Evolutionary conservation across 83 land plant species (phyloP).

Genomic region (Isoetes engelmannii): DNA sequence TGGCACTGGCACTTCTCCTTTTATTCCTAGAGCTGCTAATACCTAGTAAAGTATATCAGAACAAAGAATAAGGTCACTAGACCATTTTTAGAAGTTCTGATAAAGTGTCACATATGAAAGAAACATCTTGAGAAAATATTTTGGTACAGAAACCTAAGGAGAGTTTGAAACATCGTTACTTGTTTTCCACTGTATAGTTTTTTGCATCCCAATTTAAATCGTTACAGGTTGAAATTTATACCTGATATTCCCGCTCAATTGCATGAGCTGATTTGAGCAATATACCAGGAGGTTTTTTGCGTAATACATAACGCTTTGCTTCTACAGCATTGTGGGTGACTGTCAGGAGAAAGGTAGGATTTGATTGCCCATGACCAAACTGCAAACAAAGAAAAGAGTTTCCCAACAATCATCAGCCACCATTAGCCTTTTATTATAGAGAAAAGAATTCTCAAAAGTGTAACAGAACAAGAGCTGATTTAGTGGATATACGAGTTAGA

Average conservation of each 20-base stretch:
- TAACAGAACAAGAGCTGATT: neutral
- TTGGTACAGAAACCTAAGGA: neutral
- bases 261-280: constrained; percentile 89
- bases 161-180: neutral
- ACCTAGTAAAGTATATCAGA: constrained; percentile 39
- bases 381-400: constrained; percentile 22
- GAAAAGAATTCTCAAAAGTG: constrained; percentile 2
- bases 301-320: constrained; percentile 62
- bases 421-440: neutral
- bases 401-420: constrained; percentile 3
- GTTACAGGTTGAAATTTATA: constrained; percentile 2
- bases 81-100: neutral
- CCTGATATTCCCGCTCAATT: constrained; percentile 91
- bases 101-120: neutral
- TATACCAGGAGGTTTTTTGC: constrained; percentile 90
- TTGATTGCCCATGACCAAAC: constrained; percentile 99
- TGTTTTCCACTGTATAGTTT: too few relatives aligned
- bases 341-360: constrained; percentile 76
- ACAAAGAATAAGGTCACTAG: neutral
- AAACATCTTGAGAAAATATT: neutral
- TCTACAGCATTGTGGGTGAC: constrained; percentile 24
- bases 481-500: neutral
- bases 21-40: constrained; percentile 57
- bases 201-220: too few relatives aligned
- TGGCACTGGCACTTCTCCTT: constrained; percentile 83